Conservation (phyloP, 225 moss, liverwort and hornwort species). For the Neckera pumila region DNA sequence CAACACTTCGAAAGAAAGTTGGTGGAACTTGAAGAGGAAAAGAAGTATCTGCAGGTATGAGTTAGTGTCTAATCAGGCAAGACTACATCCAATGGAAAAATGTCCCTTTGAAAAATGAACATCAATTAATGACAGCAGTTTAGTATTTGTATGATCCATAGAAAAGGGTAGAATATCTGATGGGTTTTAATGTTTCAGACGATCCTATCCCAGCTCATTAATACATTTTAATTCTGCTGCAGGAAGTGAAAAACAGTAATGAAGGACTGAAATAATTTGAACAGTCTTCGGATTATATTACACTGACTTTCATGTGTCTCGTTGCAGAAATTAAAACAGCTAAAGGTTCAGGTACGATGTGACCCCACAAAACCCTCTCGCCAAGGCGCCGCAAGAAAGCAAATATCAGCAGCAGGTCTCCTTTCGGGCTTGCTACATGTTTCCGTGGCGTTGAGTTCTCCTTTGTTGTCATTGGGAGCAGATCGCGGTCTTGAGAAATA, state of each 20-base stretch:
- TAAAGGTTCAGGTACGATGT: constrained; percentile 77
- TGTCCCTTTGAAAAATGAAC: not conserved
- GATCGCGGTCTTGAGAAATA: constrained; percentile 52
- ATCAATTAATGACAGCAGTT: not conserved
- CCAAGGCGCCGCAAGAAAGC: constrained; percentile 55
- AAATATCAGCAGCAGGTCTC: constrained; percentile 45
- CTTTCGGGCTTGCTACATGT: constrained; percentile 61
- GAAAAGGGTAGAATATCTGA: not conserved
- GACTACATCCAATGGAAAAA: not conserved
- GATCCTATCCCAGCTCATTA: not conserved
- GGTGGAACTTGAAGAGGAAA: constrained; percentile 88
- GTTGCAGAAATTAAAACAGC: constrained; percentile 65
- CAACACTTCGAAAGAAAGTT: constrained; percentile 78
- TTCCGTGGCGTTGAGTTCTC: constrained; percentile 70
- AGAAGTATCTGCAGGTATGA: constrained; percentile 70
- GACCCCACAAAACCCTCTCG: constrained; percentile 49
- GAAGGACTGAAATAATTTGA: constrained; percentile 10
- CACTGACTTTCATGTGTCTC: constrained; percentile 38
- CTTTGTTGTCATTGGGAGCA: constrained; percentile 65
- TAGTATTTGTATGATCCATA: not conserved
- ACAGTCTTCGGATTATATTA: constrained; percentile 25
- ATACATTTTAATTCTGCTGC: not conserved
- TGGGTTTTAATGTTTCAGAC: not conserved
- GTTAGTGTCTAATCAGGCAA: not conserved
- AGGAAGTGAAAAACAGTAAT: constrained; percentile 18